Percentiles rank a stretch among this genome's conserved stretches.
Evolutionary conservation across 139 green algal species (phyloP).

Genomic region (Diplosphaera chodatii): DNA sequence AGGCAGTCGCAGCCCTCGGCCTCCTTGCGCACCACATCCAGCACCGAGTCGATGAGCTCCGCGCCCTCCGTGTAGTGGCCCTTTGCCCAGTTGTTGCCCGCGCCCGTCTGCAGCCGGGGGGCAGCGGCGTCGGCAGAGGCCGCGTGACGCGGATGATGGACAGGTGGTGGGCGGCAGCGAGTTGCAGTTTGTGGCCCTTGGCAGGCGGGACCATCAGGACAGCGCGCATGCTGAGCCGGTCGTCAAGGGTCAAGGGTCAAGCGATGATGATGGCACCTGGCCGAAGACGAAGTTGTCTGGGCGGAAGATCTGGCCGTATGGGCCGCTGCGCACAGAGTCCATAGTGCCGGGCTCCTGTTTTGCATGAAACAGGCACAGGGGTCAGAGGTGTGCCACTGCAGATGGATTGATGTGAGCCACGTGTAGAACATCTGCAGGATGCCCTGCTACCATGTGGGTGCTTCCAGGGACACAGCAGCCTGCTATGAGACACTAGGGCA

Average conservation of each 20-base stretch:
- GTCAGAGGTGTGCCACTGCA: too few relatives aligned
- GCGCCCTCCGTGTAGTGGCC: constrained; percentile 99
- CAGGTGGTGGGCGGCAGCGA: too few relatives aligned
- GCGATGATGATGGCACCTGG: constrained; percentile 22
- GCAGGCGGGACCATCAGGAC: background rate
- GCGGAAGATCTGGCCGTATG: constrained; percentile 88
- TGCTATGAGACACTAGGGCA: too few relatives aligned
- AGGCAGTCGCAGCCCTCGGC: constrained; percentile 96
- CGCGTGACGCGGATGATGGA: too few relatives aligned
- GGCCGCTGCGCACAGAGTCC: constrained; percentile 93
- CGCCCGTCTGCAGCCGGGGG: constrained; percentile 71
- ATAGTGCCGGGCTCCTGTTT: constrained; percentile 90
- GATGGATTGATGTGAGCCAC: too few relatives aligned
- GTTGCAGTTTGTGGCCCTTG: background rate
- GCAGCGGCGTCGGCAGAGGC: too few relatives aligned
- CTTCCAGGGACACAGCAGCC: too few relatives aligned
- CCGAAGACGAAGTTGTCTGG: constrained; percentile 99
- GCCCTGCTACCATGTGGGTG: too few relatives aligned
- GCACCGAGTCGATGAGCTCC: constrained; percentile 95
- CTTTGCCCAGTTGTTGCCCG: constrained; percentile 99
- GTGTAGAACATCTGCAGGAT: too few relatives aligned
- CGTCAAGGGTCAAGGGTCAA: too few relatives aligned
- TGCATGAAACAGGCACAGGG: too few relatives aligned
- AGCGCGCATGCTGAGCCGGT: too few relatives aligned
- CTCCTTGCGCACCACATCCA: constrained; percentile 98